Base-by-base conservation (phyloP, 805 yeast genomes). In the Yarrowia keelungensis region DNA sequence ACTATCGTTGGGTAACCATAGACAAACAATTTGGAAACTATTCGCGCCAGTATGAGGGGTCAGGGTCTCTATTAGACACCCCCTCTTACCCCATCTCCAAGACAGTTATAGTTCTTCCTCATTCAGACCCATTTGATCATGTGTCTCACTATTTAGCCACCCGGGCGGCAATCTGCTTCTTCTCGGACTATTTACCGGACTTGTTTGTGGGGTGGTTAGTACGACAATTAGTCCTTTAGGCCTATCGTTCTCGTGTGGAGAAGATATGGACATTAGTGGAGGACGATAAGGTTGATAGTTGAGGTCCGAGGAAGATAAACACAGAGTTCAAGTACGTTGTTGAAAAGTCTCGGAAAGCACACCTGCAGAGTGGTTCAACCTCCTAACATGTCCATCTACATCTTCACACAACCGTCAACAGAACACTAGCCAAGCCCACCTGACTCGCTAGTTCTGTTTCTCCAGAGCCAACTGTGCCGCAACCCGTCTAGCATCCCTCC, bases 221-320 rank as follows among this genome's bases (percentile, higher is more conserved):
- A 16, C 26, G 42, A 10, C 11, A 26, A 26, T 26, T 26, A 26
- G 32, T 26, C 32, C 32, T 36, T 51, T 38, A 12, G 58, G 8
- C 15, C 43, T 49, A n/a, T 51, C 39, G 2, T 32, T 53, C 36
- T 22, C 39, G 59, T 53, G 59, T 38, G 45, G 45, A 26, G 59
- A 8, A 16, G 5, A 19, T 11, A 8, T 19, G 32, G 7, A 26
- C 32, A 26, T 53, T 53, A 53, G 59, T 53, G 45, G 59, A 39
- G 59, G 59, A 19, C 11, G 45, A 10, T 38, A 38, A 53, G 59
- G 59, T 53, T 53, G 59, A 39, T 53, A 53, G 45, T 53, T 53
- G 45, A 53, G 14, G 0, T 8, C 8, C 59, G 45, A 16, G 45
- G 45, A 22, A 3, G 16, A 53, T 53, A 53, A 8, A 22, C 43